Percentiles rank a stretch among this genome's conserved stretches.
phyloP scores from a whole-genome alignment of 352 stramenopile genomes.

The Globisporangium irregulare region DNA sequence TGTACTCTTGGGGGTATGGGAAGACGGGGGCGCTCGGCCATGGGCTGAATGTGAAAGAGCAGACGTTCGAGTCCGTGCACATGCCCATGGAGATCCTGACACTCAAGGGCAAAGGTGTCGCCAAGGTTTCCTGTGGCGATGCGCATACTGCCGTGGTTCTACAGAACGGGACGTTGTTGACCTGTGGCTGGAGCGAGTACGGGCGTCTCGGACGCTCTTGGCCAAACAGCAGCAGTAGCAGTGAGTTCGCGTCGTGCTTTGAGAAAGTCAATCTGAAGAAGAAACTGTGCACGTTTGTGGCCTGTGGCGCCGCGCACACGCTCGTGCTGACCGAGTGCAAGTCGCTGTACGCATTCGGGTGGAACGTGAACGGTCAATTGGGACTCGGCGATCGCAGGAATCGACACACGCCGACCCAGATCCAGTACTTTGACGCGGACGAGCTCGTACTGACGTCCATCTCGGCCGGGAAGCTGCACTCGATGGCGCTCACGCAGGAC shows the following conservation, averaged over 20 bases:
- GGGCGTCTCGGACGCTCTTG: constrained; percentile 44
- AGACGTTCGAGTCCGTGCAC: constrained; percentile 28
- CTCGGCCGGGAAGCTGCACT: constrained; percentile 53
- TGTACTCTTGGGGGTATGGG: constrained; percentile 67
- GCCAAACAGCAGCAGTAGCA: neutral
- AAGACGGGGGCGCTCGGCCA: constrained; percentile 55
- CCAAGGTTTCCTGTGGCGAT: constrained; percentile 53
- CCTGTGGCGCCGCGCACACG: constrained; percentile 61
- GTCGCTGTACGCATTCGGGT: constrained; percentile 51
- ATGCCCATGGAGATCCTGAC: constrained; percentile 54
- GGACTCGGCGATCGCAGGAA: constrained; percentile 58
- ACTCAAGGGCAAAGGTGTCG: constrained; percentile 36
- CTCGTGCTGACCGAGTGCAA: constrained; percentile 37
- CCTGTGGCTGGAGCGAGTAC: constrained; percentile 55
- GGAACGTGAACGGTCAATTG: constrained; percentile 58
- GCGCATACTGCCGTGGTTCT: constrained; percentile 56
- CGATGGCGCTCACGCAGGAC: constrained; percentile 43
- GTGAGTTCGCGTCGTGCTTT: constrained; percentile 44
- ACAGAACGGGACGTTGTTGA: constrained; percentile 42
- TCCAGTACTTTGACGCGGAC: constrained; percentile 57
- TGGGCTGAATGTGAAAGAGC: constrained; percentile 31
- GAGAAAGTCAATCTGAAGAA: constrained; percentile 25
- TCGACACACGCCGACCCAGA: constrained; percentile 29
- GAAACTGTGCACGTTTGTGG: constrained; percentile 41
- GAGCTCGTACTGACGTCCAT: constrained; percentile 35